A percentile compares a stretch with the other conserved stretches of the same genome.
Evolutionary conservation across 345 rosid genomes (phyloP).

Genomic region (Boechera retrofracta): DNA sequence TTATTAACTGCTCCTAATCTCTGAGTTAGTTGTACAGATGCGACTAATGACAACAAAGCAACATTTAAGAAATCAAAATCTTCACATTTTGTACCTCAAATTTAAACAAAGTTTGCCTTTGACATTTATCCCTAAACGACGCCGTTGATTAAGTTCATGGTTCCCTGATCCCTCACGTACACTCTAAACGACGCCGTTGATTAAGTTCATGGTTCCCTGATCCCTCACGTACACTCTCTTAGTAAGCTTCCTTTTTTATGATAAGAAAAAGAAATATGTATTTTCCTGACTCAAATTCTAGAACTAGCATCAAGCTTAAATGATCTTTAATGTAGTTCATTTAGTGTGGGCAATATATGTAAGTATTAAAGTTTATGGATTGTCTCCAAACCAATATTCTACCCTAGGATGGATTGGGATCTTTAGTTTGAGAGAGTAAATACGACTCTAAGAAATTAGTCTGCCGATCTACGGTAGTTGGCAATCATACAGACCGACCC

Average conservation of each 20-base stretch:
- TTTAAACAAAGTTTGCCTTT: constrained; percentile 20
- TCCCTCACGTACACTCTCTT: neutral
- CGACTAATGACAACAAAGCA: constrained; percentile 37
- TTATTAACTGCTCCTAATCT: constrained; percentile 27
- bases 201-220: constrained; percentile 31
- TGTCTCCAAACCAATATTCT: neutral
- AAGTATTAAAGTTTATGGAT: neutral
- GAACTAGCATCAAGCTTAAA: neutral
- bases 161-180: constrained; percentile 13
- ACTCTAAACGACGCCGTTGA: constrained; percentile 38
- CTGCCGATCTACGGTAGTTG: too few species aligned
- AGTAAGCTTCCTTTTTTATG: neutral
- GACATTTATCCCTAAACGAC: constrained; percentile 33
- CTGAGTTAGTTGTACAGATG: constrained; percentile 26
- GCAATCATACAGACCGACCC: too few species aligned
- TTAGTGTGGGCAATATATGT: neutral
- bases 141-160: constrained; percentile 40
- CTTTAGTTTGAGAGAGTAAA: neutral
- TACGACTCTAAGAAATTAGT: neutral
- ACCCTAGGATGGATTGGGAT: too few species aligned
- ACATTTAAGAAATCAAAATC: constrained; percentile 25
- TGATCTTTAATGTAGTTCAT: constrained; percentile 3
- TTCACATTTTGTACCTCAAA: constrained; percentile 9
- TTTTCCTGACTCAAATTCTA: neutral
- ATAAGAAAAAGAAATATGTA: too few species aligned